A percentile compares a stretch with the other conserved stretches of the same genome.
These are phyloP conservation scores for Aspergillus nidulans DNA, from an alignment of 495 filamentous ascomycete species.

Conservation along the genomic window DNA sequence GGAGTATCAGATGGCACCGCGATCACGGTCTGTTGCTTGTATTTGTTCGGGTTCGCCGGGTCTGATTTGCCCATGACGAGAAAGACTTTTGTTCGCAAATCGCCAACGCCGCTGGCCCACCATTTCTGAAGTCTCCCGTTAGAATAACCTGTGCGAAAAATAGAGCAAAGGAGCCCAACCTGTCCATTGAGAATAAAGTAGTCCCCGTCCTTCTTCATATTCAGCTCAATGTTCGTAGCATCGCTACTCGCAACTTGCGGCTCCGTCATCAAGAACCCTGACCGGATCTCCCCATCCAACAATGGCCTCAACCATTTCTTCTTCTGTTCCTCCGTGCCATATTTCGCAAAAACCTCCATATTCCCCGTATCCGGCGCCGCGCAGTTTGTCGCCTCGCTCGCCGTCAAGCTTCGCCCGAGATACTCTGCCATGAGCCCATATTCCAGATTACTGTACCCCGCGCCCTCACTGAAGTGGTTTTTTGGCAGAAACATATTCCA, in stretches of 20 bases:
- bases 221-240: background rate
- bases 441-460: background rate
- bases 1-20: background rate
- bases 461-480: background rate
- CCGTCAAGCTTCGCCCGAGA: background rate
- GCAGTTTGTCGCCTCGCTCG: background rate
- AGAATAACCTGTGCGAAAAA: background rate
- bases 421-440: background rate
- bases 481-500: background rate
- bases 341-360: background rate
- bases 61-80: background rate
- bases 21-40: background rate
- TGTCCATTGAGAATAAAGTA: background rate
- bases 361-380: background rate
- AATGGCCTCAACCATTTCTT: background rate
- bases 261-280: background rate
- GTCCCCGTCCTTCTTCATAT: background rate
- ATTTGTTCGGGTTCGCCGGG: background rate
- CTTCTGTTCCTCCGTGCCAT: background rate
- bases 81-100: background rate
- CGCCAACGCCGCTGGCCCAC: constrained; percentile 4
- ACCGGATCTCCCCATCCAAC: background rate
- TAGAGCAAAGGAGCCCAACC: background rate
- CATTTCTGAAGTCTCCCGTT: background rate
- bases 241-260: background rate